Evolutionary conservation across 805 yeast species (phyloP), one percentile per base, ranked within the genome.

Genomic region (Komagataella ulmi): DNA sequence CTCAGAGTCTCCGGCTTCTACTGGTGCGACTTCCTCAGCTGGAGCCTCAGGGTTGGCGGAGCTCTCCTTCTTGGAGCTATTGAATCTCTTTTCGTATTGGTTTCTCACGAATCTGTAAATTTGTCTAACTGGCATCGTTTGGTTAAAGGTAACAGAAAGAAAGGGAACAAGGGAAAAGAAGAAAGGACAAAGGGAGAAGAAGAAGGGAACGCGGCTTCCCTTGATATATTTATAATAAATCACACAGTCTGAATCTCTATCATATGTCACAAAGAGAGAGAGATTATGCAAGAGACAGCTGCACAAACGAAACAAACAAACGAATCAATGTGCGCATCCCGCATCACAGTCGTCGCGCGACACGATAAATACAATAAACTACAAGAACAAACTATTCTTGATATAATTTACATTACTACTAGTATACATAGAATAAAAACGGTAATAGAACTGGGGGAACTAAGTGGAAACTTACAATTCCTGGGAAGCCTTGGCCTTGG

Each of bases 401-500:
- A 30, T 30, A 30, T 30, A 30, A 30, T 30, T 30, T 30, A 30
- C 40, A 30, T 30, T 30, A 30, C 40, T 30, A 48, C 51, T 45
- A 17, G 45, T 47, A n/a, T 18, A 47, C 44, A 44, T 44, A 40
- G 44, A 17, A 14, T 23, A 21, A 51, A 51, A 23, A 17, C 36
- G 47, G 44, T 17, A 47, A 43, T 50, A 30, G 43, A 18, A 47
- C 30, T 24, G 19, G 21, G 19, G 21, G 40, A 24, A 48, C n/a
- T 24, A n/a, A 44, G 19, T 24, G 8, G 18, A 45, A 24, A 54
- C 62, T 72, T 75, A 76, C 66, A 76, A 75, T 70, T 76, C 80
- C 70, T 76, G 80, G 61, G 80, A 76, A 68, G 76, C 79, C 68
- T 76, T 76, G 55, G 70, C 68, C 65, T 73, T 73, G 56, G 74